phyloP scores from a whole-genome alignment of 345 rosid genomes.

The Hypericum androsaemum region DNA sequence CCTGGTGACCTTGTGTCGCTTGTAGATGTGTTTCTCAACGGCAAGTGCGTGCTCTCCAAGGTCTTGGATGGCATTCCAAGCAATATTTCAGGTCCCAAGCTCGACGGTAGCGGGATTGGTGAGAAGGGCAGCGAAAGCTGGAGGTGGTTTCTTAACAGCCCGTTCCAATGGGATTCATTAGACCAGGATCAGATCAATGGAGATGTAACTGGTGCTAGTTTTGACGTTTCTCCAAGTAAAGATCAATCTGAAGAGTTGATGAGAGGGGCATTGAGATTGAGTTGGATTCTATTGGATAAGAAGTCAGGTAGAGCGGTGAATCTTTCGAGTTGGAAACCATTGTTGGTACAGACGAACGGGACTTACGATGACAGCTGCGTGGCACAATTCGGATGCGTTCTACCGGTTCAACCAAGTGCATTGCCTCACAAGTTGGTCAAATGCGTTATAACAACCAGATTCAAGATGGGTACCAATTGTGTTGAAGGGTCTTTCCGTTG shows the following conservation, averaged over 20 bases:
- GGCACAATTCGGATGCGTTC: slow-evolving; percentile 23
- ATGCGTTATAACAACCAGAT: slow-evolving; percentile 16
- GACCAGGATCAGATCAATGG: background rate
- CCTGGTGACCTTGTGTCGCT: slow-evolving; percentile 23
- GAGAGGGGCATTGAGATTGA: slow-evolving; percentile 14
- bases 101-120: background rate
- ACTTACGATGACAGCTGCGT: slow-evolving; percentile 10
- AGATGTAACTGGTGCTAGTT: slow-evolving; percentile 1
- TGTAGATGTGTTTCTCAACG: slow-evolving; percentile 22
- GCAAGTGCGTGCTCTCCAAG: slow-evolving; percentile 20
- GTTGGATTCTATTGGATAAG: slow-evolving; percentile 32
- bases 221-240: background rate
- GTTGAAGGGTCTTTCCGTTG: slow-evolving; percentile 1
- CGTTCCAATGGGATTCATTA: slow-evolving; percentile 15
- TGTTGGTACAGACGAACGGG: slow-evolving; percentile 18
- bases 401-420: slow-evolving; percentile 15
- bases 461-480: slow-evolving; percentile 5
- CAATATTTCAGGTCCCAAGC: background rate
- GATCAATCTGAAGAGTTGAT: slow-evolving; percentile 7
- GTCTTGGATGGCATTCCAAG: slow-evolving; percentile 17
- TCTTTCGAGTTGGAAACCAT: slow-evolving; percentile 26
- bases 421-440: slow-evolving; percentile 17
- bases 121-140: background rate
- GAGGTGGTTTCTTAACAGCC: slow-evolving; percentile 16
- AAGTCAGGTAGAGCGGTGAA: slow-evolving; percentile 28